A percentile compares a stretch with the other conserved stretches of the same genome.
Conservation (phyloP, 2,329 filamentous ascomycete genomes). For the Verticillium zaregamsianum region DNA sequence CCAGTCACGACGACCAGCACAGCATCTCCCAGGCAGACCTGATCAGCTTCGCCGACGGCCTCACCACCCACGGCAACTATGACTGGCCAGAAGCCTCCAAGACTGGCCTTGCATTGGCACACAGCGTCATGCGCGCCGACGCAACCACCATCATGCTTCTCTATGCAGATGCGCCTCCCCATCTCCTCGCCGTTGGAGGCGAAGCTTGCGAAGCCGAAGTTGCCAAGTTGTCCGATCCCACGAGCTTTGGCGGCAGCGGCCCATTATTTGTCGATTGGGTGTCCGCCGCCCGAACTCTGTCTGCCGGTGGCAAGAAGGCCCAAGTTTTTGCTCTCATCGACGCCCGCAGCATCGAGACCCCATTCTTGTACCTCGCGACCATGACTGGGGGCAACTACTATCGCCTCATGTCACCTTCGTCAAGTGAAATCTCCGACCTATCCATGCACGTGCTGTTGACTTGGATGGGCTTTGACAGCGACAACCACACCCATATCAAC, state of each 20-base stretch:
- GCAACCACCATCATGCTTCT: constrained; percentile 45
- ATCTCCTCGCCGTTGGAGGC: constrained; percentile 26
- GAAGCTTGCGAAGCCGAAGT: constrained; percentile 18
- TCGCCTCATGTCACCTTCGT: constrained; percentile 16
- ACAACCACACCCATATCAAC: constrained; percentile 3
- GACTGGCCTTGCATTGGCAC: constrained; percentile 41
- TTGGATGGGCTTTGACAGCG: constrained; percentile 36
- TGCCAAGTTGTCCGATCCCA: background rate
- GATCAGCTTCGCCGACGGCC: constrained; percentile 26
- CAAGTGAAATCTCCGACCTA: constrained; percentile 29
- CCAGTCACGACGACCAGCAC: constrained; percentile 3
- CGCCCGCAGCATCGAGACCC: constrained; percentile 17
- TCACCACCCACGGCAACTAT: constrained; percentile 28
- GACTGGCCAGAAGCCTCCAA: constrained; percentile 46
- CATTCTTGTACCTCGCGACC: constrained; percentile 36
- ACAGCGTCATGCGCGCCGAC: constrained; percentile 40
- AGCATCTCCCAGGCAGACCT: constrained; percentile 26
- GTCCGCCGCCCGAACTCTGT: constrained; percentile 27
- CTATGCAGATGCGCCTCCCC: constrained; percentile 45
- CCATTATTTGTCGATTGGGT: constrained; percentile 40
- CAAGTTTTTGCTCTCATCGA: constrained; percentile 39
- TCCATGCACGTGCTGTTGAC: constrained; percentile 36
- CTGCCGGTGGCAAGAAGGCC: constrained; percentile 29
- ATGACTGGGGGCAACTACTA: constrained; percentile 38
- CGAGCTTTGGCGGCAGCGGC: constrained; percentile 25